Percentiles rank a stretch among this genome's conserved stretches.
phyloP scores from a whole-genome alignment of 2,329 filamentous ascomycete genomes.

The Claviceps maximensis region DNA sequence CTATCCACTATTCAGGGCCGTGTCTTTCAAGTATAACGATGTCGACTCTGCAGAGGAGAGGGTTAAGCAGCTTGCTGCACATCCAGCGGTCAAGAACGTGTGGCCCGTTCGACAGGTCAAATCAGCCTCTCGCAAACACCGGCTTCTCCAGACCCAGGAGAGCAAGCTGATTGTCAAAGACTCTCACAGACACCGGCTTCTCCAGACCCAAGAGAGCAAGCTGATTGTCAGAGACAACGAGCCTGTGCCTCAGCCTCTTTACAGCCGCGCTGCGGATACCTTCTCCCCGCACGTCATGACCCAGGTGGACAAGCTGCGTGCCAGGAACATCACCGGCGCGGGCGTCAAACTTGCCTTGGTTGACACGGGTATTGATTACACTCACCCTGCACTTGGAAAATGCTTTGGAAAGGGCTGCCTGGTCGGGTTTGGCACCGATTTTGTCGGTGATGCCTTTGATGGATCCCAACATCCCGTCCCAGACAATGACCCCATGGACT shows the following conservation, averaged over 20 bases:
- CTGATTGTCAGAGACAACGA: too few relatives aligned
- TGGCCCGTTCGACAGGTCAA: slow-evolving; percentile 33
- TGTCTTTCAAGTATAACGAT: slow-evolving; percentile 38
- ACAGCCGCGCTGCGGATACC: slow-evolving; percentile 14
- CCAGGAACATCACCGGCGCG: slow-evolving; percentile 34
- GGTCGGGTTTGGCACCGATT: slow-evolving; percentile 29
- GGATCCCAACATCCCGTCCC: slow-evolving; percentile 18
- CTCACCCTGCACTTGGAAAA: slow-evolving; percentile 43
- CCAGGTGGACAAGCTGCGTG: slow-evolving; percentile 39
- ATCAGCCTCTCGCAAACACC: slow-evolving; percentile 31
- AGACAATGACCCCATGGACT: slow-evolving; percentile 25
- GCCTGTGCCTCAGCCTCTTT: too few relatives aligned
- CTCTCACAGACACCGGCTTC: too few relatives aligned
- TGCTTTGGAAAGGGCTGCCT: slow-evolving; percentile 32
- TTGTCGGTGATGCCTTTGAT: slow-evolving; percentile 25
- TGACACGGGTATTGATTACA: slow-evolving; percentile 47
- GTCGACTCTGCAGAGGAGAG: slow-evolving; percentile 28
- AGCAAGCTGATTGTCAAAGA: slow-evolving; percentile 5
- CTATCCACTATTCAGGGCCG: slow-evolving; percentile 39
- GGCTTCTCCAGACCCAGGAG: slow-evolving; percentile 23
- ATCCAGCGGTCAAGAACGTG: slow-evolving; percentile 33
- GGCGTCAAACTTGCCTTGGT: slow-evolving; percentile 41
- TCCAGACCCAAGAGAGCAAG: too few relatives aligned
- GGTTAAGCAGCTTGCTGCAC: slow-evolving; percentile 25
- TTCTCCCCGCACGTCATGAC: slow-evolving; percentile 41